Conservation (phyloP, 2,329 filamentous ascomycete genomes). For the Colletotrichum orchidophilum region DNA sequence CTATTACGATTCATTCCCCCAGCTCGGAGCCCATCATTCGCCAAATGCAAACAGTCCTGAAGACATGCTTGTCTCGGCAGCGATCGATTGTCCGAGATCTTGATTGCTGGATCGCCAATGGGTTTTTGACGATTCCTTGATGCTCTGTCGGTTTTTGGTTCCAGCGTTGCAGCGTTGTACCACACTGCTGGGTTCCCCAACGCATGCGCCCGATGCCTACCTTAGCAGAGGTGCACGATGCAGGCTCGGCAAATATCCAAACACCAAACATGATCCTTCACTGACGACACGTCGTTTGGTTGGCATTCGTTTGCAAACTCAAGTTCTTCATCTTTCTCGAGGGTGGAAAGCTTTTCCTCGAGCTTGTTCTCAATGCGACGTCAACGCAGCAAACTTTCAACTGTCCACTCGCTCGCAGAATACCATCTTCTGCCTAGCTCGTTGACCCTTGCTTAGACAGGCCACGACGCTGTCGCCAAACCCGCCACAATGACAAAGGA, state of each 20-base stretch:
- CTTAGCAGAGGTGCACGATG: not conserved
- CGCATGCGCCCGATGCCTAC: not conserved
- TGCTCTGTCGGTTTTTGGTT: not conserved
- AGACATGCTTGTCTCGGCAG: constrained; percentile 20
- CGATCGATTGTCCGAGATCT: constrained; percentile 29
- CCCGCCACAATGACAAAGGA: not conserved
- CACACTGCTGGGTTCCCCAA: constrained; percentile 2
- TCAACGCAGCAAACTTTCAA: not conserved
- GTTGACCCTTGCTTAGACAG: not conserved
- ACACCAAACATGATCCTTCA: not conserved
- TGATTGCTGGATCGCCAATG: constrained; percentile 11
- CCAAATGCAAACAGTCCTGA: not conserved
- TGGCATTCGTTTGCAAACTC: not conserved
- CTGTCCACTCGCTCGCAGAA: not conserved
- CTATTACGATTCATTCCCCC: not conserved
- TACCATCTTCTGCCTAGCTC: not conserved
- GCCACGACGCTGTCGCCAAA: not conserved
- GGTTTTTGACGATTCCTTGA: not conserved
- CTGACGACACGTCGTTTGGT: not conserved
- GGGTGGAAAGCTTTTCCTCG: not conserved
- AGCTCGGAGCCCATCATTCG: not conserved
- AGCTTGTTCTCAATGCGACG: not conserved
- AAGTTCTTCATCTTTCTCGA: not conserved
- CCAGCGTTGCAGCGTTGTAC: too few species aligned
- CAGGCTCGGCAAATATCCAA: not conserved